Base-by-base conservation (phyloP, 257 asterid species). In the Solanum peruvianum region DNA sequence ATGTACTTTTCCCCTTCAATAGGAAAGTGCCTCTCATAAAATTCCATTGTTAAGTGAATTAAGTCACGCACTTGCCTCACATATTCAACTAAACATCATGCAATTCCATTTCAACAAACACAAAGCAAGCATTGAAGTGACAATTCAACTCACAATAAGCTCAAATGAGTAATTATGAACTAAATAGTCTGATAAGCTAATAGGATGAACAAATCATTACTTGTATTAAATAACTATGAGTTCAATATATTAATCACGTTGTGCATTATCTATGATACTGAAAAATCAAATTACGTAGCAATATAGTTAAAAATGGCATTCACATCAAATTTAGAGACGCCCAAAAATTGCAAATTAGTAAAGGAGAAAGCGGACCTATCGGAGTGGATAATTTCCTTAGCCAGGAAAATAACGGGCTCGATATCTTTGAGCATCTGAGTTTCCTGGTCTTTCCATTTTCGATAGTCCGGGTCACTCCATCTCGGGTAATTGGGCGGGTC, bases 361-460 rank as follows among this genome's bases (percentile, higher is more conserved):
- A 64, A 7, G 44, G 15, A 84, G 77, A 64, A 39, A 23, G 20
- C 37, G 47, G 7, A 95, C 98, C 97, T 94, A 21, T 91, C 39
- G 1, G 98, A 95, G 92, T 96, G 99, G 76, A 96, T 94, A 67
- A 96, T 95, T 71, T 93, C 93, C 86, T 96, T 96, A 77, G 95
- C 87, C 58, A 92, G 93, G 66, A 71, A 86, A 86, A 90, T 88
- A 85, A 94, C 83, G 86, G 98, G 96, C 73, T 94, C 94, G 73
- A 95, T 91, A 41, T 96, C 99, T 42, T 88, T 87, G 47, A 92
- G 95, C 67, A 96, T 95, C 80, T 93, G 90, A 2, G 94, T 87
- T 93, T 96, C 98, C 84, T 89, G 91, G 52, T 78, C 90, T 72
- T 93, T 93, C 99, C 99, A 94, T 86, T 89, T 95, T 69, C 96